Evolutionary conservation across 2,329 filamentous ascomycete species (phyloP), one percentile per base, ranked within the genome.

Genomic region (Fusarium sp.): DNA sequence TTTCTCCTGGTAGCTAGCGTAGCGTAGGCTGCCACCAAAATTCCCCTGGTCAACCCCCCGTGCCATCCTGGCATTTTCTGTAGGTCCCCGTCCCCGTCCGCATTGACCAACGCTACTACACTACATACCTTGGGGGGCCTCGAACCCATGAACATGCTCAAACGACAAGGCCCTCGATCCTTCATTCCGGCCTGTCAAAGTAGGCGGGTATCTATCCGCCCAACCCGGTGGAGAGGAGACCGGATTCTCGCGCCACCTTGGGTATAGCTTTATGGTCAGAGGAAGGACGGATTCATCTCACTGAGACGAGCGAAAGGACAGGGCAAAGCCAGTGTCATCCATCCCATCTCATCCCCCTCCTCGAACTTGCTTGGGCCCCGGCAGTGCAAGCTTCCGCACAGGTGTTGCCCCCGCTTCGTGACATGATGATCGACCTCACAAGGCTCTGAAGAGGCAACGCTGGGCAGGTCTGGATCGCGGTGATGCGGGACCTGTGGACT

Each of bases 131-230:
- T 57, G 60, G 13, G 13, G 20, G 32, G 48, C 39, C 62, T 52
- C 56, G 37, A 52, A 39, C 63, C 60, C 68, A 57, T 70, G 50
- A 23, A 41, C 43, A 57, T 48, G 57, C 52, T 34, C 59, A 48
- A 69, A 65, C 35, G 34, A 43, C 61, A 48, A 37, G 34, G 34
- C 37, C 48, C 39, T 54, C 57, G 25, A 62, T 65, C 59, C 64
- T 69, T 59, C 45, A 27, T 37, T 39, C 34, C 61, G 60, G 57
- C 61, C 66, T 77, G 76, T 75, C 73, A 72, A 71, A 73, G 27
- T 68, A 61, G 64, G 62, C 76, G 76, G 76, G 68, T 58, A 76
- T 75, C 76, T 75, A 77, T 68, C 76, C 76, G 76, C 60, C 37
- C 50, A 48, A 60, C 56, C 52, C 59, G 56, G 45, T 67, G 34